Percentiles rank a stretch among this genome's conserved stretches.
These are phyloP conservation scores for Spergularia bocconei DNA, from an alignment of 148 eudicot species.

Conservation along the genomic window DNA sequence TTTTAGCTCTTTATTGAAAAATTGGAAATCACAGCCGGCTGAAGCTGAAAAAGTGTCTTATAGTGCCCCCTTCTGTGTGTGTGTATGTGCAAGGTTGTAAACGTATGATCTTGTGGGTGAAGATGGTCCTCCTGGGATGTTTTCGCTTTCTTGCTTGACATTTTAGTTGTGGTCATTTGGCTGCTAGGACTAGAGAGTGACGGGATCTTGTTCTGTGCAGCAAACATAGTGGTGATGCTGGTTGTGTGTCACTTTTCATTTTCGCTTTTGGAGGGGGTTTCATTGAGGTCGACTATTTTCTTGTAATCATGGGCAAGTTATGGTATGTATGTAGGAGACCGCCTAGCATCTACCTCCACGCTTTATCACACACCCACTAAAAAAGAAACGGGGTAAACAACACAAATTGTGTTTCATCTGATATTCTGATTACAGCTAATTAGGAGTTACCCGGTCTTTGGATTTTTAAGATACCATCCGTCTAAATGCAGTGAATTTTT, in stretches of 20 bases:
- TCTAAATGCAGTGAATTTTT: not conserved
- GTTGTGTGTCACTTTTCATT: not conserved
- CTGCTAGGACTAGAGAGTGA: not conserved
- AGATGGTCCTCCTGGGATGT: not conserved
- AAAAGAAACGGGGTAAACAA: not conserved
- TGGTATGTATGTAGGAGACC: not conserved
- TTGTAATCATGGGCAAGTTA: not conserved
- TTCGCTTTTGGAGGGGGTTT: not conserved
- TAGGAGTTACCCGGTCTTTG: not conserved
- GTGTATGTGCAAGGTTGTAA: not conserved
- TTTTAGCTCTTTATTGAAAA: not conserved
- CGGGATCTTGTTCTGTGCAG: not conserved
- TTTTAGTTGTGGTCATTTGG: not conserved
- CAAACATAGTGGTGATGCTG: conserved; percentile 1
- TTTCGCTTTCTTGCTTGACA: not conserved
- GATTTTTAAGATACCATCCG: not conserved
- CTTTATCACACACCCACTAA: not conserved
- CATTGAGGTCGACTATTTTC: not conserved
- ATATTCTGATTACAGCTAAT: not conserved
- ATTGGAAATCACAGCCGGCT: not conserved
- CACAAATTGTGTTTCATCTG: not conserved
- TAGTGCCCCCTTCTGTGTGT: not conserved
- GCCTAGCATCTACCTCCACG: not conserved
- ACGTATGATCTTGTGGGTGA: not conserved
- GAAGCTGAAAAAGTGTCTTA: not conserved